These are phyloP conservation scores for Lyophyllum atratum DNA, from an alignment of 768 basidiomycete genomes.

Conservation along the genomic window DNA sequence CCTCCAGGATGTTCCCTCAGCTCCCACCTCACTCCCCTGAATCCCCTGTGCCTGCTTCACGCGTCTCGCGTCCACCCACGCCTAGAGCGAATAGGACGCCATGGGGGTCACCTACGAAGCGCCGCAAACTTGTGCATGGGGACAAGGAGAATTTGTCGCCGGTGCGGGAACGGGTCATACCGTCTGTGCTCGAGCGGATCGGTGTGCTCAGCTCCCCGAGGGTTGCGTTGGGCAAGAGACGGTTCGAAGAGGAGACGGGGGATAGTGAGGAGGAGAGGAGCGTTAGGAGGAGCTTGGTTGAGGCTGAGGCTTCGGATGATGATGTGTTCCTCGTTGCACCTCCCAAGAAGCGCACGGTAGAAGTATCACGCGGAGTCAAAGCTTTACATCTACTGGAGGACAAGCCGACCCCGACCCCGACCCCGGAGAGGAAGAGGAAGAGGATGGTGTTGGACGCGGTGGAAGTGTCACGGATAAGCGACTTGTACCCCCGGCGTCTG, in stretches of 20 bases:
- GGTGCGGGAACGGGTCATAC: slow-evolving; percentile 13
- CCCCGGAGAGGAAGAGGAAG: slow-evolving; percentile 43
- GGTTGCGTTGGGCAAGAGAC: slow-evolving; percentile 46
- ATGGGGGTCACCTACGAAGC: slow-evolving; percentile 32
- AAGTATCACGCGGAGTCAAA: no score
- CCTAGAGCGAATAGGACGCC: slow-evolving; percentile 26
- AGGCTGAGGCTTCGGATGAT: slow-evolving; percentile 8
- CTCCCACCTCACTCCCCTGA: slow-evolving; percentile 11
- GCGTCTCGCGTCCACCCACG: slow-evolving; percentile 27
- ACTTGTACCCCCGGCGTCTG: slow-evolving; percentile 11
- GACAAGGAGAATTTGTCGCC: slow-evolving; percentile 69
- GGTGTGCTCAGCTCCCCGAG: slow-evolving; percentile 34
- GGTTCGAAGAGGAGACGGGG: slow-evolving; percentile 36
- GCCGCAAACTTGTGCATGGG: slow-evolving; percentile 32
- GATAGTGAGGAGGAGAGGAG: slow-evolving; percentile 35
- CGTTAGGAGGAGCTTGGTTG: slow-evolving; percentile 13
- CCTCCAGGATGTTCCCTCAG: slow-evolving; percentile 15
- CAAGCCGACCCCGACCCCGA: neutral
- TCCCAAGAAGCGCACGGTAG: neutral
- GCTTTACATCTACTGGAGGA: neutral
- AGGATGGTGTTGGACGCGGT: slow-evolving; percentile 25
- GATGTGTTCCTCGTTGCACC: slow-evolving; percentile 14
- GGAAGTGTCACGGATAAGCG: slow-evolving; percentile 18
- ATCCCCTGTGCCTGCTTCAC: slow-evolving; percentile 20
- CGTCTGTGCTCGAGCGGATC: slow-evolving; percentile 49